Evolutionary conservation across 352 stramenopile genomes (phyloP), one percentile per base, ranked within the genome.

Genomic region (Pythium coloratum): DNA sequence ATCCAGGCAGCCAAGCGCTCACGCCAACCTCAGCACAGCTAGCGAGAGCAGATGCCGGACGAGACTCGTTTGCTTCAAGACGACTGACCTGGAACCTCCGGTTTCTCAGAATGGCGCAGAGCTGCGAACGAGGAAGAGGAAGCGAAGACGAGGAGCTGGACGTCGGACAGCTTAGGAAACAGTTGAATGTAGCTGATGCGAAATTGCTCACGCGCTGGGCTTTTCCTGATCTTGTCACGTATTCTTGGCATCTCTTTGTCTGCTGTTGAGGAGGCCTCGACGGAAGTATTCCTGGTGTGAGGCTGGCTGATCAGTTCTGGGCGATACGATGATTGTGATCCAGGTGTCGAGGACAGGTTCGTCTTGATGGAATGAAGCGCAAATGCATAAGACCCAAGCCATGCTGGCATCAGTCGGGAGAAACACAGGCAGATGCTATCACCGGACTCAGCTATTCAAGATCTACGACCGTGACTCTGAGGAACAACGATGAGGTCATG

Each of bases 1-100:
- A 53, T 66, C 26, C 60, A 66, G 34, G 49, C 60, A 32, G 50
- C 60, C 49, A 66, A 54, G 60, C 16, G 10, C 57, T 42, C 14
- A 7, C 46, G 42, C 36, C 36, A 42, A 42, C 36, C 36, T 42
- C 36, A 42, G 36, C 36, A 13, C 36, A 42, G 36, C 36, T 42
- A 42, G 36, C 7, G 12, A 42, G 36, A 7, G 36, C 36, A 42
- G 36, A 42, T 42, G 36, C 36, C 36, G 12, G 12, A 42, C 20
- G 20, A 24, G 20, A 24, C 20, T 24, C 20, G 20, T 24, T 24
- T 24, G 20, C 0, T 24, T 24, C 20, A 24, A 24, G 20, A 24
- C 20, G 20, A 24, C 20, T 24, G 20, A 24, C 20, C 20, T 24
- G 20, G 20, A 24, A 24, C 20, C 20, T 24, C 20, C 20, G 20